Conservation (phyloP, 306 rosid genomes). For the Canavalia gladiata region DNA sequence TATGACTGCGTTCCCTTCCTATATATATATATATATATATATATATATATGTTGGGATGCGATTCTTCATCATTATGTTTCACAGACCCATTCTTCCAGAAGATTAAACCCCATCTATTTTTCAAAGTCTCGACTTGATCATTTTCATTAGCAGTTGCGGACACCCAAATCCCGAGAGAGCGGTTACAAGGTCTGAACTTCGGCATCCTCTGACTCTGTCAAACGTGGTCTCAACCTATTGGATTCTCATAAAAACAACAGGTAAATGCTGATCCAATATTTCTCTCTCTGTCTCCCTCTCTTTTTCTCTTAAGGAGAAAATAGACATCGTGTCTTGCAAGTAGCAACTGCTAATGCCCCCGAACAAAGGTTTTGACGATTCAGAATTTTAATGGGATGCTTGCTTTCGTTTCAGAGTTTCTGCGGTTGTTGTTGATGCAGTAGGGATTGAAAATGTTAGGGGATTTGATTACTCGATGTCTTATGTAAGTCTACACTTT, state of each 20-base stretch:
- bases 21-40: constrained; percentile 4
- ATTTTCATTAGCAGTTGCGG: constrained; percentile 28
- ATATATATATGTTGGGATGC: background rate
- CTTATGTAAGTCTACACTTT: constrained; percentile 69
- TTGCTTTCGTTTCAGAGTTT: constrained; percentile 46
- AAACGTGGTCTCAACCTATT: constrained; percentile 30
- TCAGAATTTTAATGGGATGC: constrained; percentile 12
- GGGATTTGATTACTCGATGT: constrained; percentile 72
- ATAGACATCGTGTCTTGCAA: constrained; percentile 1
- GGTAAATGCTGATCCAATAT: constrained; percentile 27
- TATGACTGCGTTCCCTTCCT: constrained; percentile 37
- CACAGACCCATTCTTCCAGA: constrained; percentile 38
- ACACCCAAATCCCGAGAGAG: background rate
- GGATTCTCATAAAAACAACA: constrained; percentile 2
- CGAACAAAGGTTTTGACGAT: background rate
- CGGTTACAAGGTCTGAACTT: constrained; percentile 38
- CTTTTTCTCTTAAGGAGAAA: constrained; percentile 1
- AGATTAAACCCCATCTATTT: constrained; percentile 35
- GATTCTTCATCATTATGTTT: constrained; percentile 45
- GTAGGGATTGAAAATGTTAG: constrained; percentile 66
- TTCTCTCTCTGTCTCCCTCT: background rate
- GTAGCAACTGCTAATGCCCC: background rate
- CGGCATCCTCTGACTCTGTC: constrained; percentile 41
- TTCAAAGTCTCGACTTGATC: constrained; percentile 26
- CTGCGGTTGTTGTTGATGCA: constrained; percentile 13